phyloP scores from a whole-genome alignment of 306 rosid genomes.

The Malus sieversii region DNA sequence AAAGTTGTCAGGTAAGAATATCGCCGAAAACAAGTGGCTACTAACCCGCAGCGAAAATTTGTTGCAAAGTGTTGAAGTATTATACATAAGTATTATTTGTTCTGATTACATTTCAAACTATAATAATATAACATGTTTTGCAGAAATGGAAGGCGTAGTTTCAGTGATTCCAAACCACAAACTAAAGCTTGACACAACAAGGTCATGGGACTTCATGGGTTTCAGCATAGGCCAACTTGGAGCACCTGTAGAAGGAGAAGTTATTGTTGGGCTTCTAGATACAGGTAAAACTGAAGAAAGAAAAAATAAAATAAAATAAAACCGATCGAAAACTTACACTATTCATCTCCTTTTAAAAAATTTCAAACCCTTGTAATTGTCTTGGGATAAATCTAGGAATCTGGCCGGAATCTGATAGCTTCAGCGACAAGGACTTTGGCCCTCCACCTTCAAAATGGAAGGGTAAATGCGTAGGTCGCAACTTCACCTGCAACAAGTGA shows the following conservation, averaged over 20 bases:
- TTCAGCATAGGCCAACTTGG: slow-evolving; percentile 1
- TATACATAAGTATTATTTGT: background rate
- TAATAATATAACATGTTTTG: background rate
- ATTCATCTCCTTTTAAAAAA: background rate
- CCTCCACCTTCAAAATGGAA: slow-evolving; percentile 34
- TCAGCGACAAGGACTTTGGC: slow-evolving; percentile 13
- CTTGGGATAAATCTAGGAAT: slow-evolving; percentile 13
- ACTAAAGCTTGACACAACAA: slow-evolving; percentile 31
- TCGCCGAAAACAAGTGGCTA: background rate
- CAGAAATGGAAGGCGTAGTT: slow-evolving; percentile 26
- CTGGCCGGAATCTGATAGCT: slow-evolving; percentile 35
- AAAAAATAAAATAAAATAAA: no score
- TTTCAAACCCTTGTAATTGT: background rate
- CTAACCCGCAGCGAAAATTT: background rate
- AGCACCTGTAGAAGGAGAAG: slow-evolving; percentile 4
- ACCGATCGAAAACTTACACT: background rate
- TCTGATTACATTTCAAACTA: background rate
- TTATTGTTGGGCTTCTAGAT: slow-evolving; percentile 26
- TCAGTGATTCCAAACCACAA: slow-evolving; percentile 27
- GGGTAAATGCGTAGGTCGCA: slow-evolving; percentile 17
- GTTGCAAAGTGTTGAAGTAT: background rate
- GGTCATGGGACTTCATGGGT: slow-evolving; percentile 38
- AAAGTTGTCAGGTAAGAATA: slow-evolving; percentile 8
- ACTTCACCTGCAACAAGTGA: slow-evolving; percentile 37
- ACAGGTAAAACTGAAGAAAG: background rate